Evolutionary conservation across 208 protist species (phyloP).

Genomic region (Sergeia podlipaevii): DNA sequence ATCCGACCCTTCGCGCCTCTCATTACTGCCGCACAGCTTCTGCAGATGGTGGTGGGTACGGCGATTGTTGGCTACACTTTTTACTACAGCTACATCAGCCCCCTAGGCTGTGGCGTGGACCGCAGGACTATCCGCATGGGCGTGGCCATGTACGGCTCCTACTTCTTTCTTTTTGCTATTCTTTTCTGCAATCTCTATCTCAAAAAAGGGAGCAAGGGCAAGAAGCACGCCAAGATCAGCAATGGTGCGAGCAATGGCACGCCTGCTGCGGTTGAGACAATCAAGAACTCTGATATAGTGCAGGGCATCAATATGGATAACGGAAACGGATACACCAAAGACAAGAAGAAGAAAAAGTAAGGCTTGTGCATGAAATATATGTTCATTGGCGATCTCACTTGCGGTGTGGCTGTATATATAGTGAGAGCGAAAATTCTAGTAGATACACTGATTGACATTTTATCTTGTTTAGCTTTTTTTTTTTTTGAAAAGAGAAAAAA

Average conservation of each 20-base stretch:
- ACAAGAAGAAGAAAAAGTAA: too few species aligned
- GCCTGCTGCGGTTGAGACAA: too few species aligned
- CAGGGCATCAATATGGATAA: too few species aligned
- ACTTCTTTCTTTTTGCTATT: constrained; percentile 82
- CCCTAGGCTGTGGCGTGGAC: constrained; percentile 33
- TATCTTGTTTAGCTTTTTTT: too few species aligned
- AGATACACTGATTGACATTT: too few species aligned
- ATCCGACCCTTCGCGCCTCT: constrained; percentile 38
- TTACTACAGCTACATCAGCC: constrained; percentile 30
- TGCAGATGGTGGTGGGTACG: constrained; percentile 80
- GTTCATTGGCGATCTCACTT: too few species aligned
- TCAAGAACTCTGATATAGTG: too few species aligned
- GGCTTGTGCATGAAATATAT: too few species aligned
- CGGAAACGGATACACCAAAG: too few species aligned
- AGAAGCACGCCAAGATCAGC: background rate
- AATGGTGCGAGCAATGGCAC: background rate
- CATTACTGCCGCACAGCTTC: constrained; percentile 49
- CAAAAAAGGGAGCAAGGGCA: constrained; percentile 16
- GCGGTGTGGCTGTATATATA: too few species aligned
- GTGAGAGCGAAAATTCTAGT: too few species aligned
- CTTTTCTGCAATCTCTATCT: constrained; percentile 59
- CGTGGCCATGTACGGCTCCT: constrained; percentile 86
- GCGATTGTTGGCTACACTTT: constrained; percentile 25
- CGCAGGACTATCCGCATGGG: constrained; percentile 44
- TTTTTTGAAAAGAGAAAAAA: too few species aligned